phyloP scores from a whole-genome alignment of 495 filamentous ascomycete species.

The Penicillium paxilli region DNA sequence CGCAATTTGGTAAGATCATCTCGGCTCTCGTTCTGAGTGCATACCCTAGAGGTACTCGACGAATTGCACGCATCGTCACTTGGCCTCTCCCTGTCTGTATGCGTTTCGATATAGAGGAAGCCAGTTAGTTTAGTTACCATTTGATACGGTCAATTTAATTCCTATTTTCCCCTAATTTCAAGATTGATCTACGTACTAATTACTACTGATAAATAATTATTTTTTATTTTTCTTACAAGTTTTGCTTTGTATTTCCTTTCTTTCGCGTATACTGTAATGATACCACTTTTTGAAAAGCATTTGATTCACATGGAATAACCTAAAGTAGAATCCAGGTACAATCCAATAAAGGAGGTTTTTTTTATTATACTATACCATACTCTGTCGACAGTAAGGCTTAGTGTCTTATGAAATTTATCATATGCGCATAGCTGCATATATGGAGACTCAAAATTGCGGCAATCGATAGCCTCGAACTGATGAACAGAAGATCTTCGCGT shows the following conservation, averaged over 20 bases:
- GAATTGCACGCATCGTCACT: background rate
- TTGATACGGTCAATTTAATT: background rate
- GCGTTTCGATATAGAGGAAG: background rate
- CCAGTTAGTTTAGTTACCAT: background rate
- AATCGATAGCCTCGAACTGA: background rate
- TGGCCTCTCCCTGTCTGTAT: background rate
- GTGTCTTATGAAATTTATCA: background rate
- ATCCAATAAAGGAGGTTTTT: too few species aligned
- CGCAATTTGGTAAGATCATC: background rate
- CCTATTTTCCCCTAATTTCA: background rate
- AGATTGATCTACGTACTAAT: background rate
- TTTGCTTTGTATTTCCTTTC: too few species aligned
- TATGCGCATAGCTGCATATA: background rate
- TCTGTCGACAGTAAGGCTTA: background rate
- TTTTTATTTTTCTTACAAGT: too few species aligned
- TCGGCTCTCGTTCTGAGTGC: background rate
- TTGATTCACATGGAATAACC: background rate
- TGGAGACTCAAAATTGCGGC: background rate
- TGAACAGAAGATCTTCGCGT: background rate
- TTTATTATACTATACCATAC: too few species aligned
- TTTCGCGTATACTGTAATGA: too few species aligned
- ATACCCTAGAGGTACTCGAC: background rate
- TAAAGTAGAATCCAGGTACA: background rate
- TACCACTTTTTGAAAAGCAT: too few species aligned
- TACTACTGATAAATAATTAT: too few species aligned